Evolutionary conservation across 2,329 filamentous ascomycete species (phyloP), one percentile per base, ranked within the genome.

Genomic region (Didymella pomorum): DNA sequence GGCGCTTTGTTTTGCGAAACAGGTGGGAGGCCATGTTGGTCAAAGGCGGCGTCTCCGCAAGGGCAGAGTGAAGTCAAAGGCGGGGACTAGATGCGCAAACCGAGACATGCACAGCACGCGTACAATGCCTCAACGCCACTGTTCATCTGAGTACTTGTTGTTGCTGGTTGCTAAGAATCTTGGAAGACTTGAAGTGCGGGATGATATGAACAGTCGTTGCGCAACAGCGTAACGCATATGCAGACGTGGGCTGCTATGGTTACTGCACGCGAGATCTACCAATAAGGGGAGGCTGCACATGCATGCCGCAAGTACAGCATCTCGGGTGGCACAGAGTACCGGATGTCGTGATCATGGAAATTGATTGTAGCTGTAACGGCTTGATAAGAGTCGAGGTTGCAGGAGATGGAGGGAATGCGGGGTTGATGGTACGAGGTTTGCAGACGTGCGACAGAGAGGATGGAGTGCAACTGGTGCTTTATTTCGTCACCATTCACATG

Each of bases 231-330:
- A 28, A 6, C 11, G 44, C 50, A 53, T 20, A 44, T 58, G 49
- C 49, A 45, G 44, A 11, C 18, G 47, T 46, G 39, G 52, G 52
- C 39, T 56, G 55, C 12, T 29, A 21, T 58, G 43, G 43, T 47
- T 45, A 29, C 49, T 52, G 49, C 56, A 58, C 23, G 39, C 45
- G 26, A 58, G 50, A 53, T 58, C 39, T 44, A 39, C 56, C 49
- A 58, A 58, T 52, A 23, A 35, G 39, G 20, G 7, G 44, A 39
- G 16, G 37, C 37, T 18, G 28, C 16, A 31, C 21, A 41, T 29
- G 23, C 43, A 48, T 41, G 28, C 42, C 41, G 28, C 35, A 45
- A 29, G 44, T 49, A 58, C 56, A 20, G 45, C 31, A 33, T 31
- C 7, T 49, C 49, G 56, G 56, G 44, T 28, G 16, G 29, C 37